A percentile compares a stretch with the other conserved stretches of the same genome.
Conservation (phyloP, 148 eudicot species). For the Camellia granthamiana region DNA sequence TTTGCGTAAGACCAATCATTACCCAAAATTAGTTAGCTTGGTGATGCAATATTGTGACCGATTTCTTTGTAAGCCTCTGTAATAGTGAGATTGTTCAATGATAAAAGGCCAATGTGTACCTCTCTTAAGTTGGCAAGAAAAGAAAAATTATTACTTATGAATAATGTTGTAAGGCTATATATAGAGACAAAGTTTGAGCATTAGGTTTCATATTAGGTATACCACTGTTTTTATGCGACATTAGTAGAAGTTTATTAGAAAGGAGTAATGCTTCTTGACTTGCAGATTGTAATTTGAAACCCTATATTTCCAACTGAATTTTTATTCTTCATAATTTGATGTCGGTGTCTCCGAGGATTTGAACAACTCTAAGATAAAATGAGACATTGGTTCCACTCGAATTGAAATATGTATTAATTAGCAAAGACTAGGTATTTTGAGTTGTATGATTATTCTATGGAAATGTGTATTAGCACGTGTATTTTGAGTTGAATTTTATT, state of each 20-base stretch:
- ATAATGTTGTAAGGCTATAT: not conserved
- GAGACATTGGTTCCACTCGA: no score
- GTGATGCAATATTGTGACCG: not conserved
- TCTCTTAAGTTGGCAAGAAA: not conserved
- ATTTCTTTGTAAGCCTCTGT: slow-evolving; percentile 9
- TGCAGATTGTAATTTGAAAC: not conserved
- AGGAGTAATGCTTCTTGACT: not conserved
- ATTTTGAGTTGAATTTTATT: no score
- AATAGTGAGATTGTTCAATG: not conserved
- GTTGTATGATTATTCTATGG: no score
- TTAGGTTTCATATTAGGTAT: not conserved
- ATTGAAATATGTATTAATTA: no score
- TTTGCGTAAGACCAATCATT: no score
- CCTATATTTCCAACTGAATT: no score
- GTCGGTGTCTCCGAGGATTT: no score
- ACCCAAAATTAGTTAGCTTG: not conserved
- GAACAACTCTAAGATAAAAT: no score
- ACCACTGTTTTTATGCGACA: not conserved
- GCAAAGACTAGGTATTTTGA: no score
- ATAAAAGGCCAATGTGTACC: not conserved
- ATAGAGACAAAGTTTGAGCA: not conserved
- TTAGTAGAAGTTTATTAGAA: not conserved
- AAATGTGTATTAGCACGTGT: no score
- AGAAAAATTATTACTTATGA: not conserved
- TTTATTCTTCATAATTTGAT: no score